These are phyloP conservation scores for Ascocoryne sarcoides DNA, from an alignment of 2,329 filamentous ascomycete species.

Conservation along the genomic window DNA sequence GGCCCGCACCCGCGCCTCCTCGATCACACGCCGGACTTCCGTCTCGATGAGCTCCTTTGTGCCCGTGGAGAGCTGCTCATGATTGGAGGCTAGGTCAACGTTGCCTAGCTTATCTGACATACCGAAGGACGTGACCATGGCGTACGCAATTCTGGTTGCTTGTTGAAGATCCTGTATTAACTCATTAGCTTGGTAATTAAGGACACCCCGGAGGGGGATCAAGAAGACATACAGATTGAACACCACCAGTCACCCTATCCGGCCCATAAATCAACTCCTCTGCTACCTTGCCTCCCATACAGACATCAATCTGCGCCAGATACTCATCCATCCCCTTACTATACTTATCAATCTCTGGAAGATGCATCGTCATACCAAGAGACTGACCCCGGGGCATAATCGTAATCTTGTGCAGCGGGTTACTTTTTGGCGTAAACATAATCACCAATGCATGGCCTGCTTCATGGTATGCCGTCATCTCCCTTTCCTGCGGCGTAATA, in stretches of 20 bases:
- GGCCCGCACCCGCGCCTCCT: constrained; percentile 72
- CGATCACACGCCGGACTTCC: constrained; percentile 78
- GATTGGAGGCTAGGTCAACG: constrained; percentile 76
- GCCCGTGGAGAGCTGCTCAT: constrained; percentile 72
- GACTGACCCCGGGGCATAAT: constrained; percentile 85
- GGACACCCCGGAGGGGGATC: background rate
- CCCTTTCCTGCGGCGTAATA: constrained; percentile 87
- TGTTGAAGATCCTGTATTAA: constrained; percentile 70
- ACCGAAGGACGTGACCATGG: constrained; percentile 80
- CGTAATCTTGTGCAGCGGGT: constrained; percentile 90
- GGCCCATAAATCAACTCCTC: constrained; percentile 87
- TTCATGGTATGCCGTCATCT: constrained; percentile 93
- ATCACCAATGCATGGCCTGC: constrained; percentile 89
- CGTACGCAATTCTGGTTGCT: constrained; percentile 75
- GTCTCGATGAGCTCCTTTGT: constrained; percentile 80
- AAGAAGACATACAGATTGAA: constrained; percentile 55
- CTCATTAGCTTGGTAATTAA: background rate
- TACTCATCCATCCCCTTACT: constrained; percentile 81
- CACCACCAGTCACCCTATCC: constrained; percentile 87
- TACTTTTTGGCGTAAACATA: constrained; percentile 66
- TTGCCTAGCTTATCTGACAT: constrained; percentile 87
- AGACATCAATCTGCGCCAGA: constrained; percentile 68
- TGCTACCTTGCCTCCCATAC: constrained; percentile 78
- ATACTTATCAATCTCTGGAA: constrained; percentile 90
- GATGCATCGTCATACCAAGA: constrained; percentile 76